A percentile compares a stretch with the other conserved stretches of the same genome.
Conservation (phyloP, 225 moss, liverwort and hornwort species). For the Sphagnum tenellum region DNA sequence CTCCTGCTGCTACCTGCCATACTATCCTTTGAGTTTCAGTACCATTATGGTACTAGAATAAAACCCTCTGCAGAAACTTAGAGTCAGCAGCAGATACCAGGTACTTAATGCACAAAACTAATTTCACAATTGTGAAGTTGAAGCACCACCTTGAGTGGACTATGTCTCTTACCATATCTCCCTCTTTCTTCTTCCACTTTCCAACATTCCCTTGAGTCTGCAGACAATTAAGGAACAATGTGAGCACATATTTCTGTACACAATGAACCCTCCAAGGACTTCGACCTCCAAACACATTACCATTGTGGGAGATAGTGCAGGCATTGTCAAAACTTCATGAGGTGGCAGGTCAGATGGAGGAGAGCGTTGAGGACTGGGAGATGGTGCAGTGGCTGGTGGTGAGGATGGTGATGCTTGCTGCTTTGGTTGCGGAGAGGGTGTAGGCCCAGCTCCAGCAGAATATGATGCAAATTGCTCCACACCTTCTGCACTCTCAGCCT, state of each 20-base stretch:
- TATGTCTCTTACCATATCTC: conserved; percentile 52
- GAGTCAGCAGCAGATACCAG: no score
- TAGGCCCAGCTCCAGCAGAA: conserved; percentile 23
- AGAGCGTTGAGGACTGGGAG: not conserved
- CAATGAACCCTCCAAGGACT: no score
- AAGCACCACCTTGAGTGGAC: no score
- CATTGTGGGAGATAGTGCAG: conserved; percentile 96
- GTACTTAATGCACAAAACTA: no score
- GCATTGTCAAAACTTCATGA: conserved; percentile 84
- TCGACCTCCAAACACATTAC: conserved; percentile 16
- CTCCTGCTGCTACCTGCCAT: conserved; percentile 69
- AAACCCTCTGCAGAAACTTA: no score
- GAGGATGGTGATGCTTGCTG: conserved; percentile 22
- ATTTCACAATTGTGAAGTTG: not conserved
- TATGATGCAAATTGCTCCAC: conserved; percentile 54
- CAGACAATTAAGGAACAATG: conserved; percentile 4
- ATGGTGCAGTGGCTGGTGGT: conserved; percentile 12
- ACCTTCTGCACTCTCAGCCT: conserved; percentile 71
- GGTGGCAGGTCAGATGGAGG: conserved; percentile 43
- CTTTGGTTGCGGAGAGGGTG: conserved; percentile 22
- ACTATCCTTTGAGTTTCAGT: no score
- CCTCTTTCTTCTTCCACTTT: conserved; percentile 90
- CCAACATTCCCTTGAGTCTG: conserved; percentile 93
- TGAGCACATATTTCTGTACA: no score
- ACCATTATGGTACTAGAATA: no score